Percentiles rank a stretch among this genome's conserved stretches.
These are phyloP conservation scores for Aspergillus fijiensis DNA, from an alignment of 2,329 filamentous ascomycete species.

Conservation along the genomic window DNA sequence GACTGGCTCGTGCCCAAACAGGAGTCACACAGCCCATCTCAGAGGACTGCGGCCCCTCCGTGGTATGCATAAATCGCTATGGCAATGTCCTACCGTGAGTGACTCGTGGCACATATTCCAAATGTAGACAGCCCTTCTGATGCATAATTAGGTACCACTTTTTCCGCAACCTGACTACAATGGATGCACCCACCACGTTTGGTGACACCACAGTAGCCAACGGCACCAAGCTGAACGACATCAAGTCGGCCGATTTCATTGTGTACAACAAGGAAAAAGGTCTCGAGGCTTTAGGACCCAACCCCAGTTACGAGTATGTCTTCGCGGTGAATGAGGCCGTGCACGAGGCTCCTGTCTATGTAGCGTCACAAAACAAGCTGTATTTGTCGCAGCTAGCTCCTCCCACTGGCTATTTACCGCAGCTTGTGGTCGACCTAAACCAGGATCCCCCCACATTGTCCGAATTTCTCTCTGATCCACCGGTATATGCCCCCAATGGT, in stretches of 20 bases:
- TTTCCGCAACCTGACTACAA: constrained; percentile 32
- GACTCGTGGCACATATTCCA: not conserved
- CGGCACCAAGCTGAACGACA: constrained; percentile 31
- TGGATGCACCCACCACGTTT: constrained; percentile 26
- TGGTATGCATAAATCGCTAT: constrained; percentile 43
- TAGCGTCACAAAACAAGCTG: constrained; percentile 42
- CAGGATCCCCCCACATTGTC: constrained; percentile 41
- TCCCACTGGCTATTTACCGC: constrained; percentile 37
- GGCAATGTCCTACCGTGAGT: constrained; percentile 27
- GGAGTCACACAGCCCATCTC: constrained; percentile 31
- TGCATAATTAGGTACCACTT: constrained; percentile 39
- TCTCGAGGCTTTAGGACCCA: constrained; percentile 37
- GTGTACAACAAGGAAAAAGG: constrained; percentile 41
- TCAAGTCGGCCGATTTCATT: constrained; percentile 38
- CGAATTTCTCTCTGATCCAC: constrained; percentile 43
- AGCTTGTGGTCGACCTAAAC: constrained; percentile 46
- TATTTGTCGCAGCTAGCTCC: constrained; percentile 41
- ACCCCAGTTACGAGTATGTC: constrained; percentile 39
- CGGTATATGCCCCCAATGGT: constrained; percentile 47
- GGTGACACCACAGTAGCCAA: constrained; percentile 35
- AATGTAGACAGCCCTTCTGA: constrained; percentile 13
- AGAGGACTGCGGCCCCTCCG: constrained; percentile 29
- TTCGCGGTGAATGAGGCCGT: constrained; percentile 40
- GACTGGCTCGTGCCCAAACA: constrained; percentile 22
- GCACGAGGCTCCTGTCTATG: constrained; percentile 47